A percentile compares a stretch with the other conserved stretches of the same genome.
Conservation (phyloP, 148 eudicot species). For the Rheum nobile region DNA sequence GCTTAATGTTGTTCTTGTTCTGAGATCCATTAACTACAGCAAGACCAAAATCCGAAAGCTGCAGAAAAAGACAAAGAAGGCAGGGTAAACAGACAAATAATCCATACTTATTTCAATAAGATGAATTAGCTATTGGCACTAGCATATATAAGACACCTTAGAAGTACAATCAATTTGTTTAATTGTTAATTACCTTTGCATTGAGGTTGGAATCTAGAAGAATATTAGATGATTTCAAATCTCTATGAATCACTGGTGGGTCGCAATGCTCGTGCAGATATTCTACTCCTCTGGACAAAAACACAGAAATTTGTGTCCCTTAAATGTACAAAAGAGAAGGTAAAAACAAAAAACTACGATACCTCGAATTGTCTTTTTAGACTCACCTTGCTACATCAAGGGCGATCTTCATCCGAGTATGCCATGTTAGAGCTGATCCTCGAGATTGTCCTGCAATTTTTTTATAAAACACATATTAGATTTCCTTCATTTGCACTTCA, state of each 20-base stretch:
- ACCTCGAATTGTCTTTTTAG: neutral
- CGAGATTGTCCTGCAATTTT: constrained; percentile 37
- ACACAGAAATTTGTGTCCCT: constrained; percentile 12
- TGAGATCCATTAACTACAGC: constrained; percentile 45
- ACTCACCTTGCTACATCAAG: constrained; percentile 63
- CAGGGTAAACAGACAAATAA: neutral
- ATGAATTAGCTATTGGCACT: neutral
- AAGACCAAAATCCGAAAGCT: constrained; percentile 86
- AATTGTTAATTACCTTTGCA: constrained; percentile 45
- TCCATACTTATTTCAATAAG: neutral
- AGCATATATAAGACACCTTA: neutral
- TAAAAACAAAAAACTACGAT: neutral
- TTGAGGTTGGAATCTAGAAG: constrained; percentile 62
- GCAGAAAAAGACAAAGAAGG: neutral
- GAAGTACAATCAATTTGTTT: constrained; percentile 1
- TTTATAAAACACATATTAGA: neutral
- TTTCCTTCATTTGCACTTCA: neutral
- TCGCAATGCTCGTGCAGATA: constrained; percentile 72
- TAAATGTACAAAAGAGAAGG: neutral
- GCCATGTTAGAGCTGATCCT: constrained; percentile 60
- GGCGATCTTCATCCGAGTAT: constrained; percentile 49
- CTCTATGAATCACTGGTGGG: constrained; percentile 74
- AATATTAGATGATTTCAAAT: constrained; percentile 76
- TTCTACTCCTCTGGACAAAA: constrained; percentile 57
- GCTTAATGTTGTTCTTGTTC: constrained; percentile 54